These are phyloP conservation scores for Umbelopsis sp. DNA, from an alignment of 192 early-diverging fungal genomes.

Conservation along the genomic window DNA sequence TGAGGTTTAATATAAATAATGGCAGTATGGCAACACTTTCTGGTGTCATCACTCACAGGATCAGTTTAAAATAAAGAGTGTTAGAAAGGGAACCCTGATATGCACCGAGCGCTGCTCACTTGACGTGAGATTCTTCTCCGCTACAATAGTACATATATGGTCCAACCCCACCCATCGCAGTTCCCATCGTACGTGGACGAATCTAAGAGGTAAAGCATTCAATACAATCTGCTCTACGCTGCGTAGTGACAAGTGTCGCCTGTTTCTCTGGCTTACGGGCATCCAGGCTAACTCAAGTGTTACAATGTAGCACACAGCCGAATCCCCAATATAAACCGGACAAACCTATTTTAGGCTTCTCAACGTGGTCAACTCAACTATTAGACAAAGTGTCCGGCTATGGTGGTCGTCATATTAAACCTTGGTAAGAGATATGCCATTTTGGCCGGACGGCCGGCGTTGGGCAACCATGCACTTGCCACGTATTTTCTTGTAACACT, in stretches of 20 bases:
- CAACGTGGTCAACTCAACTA: slow-evolving; percentile 43
- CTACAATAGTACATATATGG: background rate
- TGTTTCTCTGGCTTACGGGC: background rate
- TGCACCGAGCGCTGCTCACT: background rate
- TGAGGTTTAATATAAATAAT: background rate
- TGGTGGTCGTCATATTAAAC: slow-evolving; percentile 32
- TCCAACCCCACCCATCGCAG: background rate
- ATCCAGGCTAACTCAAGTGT: background rate
- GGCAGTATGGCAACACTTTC: background rate
- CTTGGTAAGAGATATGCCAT: slow-evolving; percentile 23
- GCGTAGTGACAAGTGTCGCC: too few species aligned
- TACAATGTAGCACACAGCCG: background rate
- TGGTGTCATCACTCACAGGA: background rate
- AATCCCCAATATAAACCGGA: background rate
- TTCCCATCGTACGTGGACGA: slow-evolving; percentile 7
- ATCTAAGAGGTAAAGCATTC: background rate
- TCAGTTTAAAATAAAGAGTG: background rate
- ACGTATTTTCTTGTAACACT: background rate
- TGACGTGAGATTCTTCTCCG: slow-evolving; percentile 20
- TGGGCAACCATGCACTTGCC: background rate
- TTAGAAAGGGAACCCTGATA: background rate
- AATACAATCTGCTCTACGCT: background rate
- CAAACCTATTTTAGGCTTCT: slow-evolving; percentile 38
- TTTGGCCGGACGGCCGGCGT: background rate
- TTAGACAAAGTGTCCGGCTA: slow-evolving; percentile 38